These are phyloP conservation scores for Chrysosporium keratinophilum DNA, from an alignment of 2,329 filamentous ascomycete genomes.

Conservation along the genomic window DNA sequence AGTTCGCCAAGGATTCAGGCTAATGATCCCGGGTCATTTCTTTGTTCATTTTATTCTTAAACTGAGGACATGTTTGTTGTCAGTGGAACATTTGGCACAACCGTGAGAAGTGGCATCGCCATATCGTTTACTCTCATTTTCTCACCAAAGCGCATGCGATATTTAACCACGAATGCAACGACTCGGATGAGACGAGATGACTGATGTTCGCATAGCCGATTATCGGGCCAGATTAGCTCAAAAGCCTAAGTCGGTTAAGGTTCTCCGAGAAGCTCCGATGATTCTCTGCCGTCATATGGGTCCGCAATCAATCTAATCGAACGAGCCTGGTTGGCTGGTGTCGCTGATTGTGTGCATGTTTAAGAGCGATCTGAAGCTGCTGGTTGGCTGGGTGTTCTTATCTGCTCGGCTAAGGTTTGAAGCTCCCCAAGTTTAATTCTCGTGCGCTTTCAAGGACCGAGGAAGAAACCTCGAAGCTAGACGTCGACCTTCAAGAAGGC, in stretches of 20 bases:
- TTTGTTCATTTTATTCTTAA: background rate
- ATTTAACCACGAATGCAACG: too few relatives aligned
- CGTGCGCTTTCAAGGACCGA: conserved; percentile 2
- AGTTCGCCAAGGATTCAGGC: background rate
- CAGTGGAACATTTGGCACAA: background rate
- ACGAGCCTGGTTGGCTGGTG: background rate
- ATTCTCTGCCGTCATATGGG: background rate
- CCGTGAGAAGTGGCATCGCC: too few relatives aligned
- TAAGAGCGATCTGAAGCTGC: background rate
- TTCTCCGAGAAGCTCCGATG: conserved; percentile 1
- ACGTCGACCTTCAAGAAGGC: too few relatives aligned
- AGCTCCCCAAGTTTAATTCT: conserved; percentile 6
- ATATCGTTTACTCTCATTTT: too few relatives aligned
- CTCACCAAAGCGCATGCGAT: too few relatives aligned
- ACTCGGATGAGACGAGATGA: background rate
- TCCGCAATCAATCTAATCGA: background rate
- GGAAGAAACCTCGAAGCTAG: background rate
- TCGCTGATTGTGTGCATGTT: background rate
- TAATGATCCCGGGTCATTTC: background rate
- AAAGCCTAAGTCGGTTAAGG: background rate
- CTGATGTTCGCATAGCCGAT: background rate
- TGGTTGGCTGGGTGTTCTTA: conserved; percentile 7
- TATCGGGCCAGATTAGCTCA: conserved; percentile 4
- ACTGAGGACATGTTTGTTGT: background rate
- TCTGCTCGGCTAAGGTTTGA: conserved; percentile 9